These are phyloP conservation scores for Takashimella tepidaria DNA, from an alignment of 1,284 basidiomycete species.

Conservation along the genomic window DNA sequence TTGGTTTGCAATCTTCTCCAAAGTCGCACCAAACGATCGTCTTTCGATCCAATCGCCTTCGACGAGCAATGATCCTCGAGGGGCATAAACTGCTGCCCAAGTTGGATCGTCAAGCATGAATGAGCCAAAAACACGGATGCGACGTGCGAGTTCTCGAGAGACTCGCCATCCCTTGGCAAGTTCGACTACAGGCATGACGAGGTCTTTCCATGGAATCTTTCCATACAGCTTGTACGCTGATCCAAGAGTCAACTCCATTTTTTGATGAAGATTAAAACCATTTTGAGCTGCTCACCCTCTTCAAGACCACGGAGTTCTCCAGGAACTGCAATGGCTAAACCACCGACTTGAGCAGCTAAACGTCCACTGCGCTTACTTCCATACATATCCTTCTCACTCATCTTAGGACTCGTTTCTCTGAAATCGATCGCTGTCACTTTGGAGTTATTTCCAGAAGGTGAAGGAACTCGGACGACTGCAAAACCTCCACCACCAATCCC, in stretches of 20 bases:
- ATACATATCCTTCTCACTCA: conserved; percentile 72
- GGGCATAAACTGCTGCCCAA: conserved; percentile 76
- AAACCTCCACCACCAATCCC: conserved; percentile 89
- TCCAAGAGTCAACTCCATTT: background rate
- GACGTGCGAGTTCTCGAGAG: conserved; percentile 63
- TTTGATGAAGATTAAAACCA: too few relatives aligned
- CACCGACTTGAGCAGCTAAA: conserved; percentile 64
- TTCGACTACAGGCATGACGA: conserved; percentile 69
- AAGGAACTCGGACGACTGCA: conserved; percentile 76
- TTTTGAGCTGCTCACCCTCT: conserved; percentile 25
- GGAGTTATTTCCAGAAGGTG: conserved; percentile 28
- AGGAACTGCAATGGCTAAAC: conserved; percentile 74
- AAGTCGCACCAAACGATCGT: conserved; percentile 51
- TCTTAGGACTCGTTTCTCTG: conserved; percentile 74
- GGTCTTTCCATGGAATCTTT: conserved; percentile 64
- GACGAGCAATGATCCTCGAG: conserved; percentile 62
- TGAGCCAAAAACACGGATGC: conserved; percentile 57
- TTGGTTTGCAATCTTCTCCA: conserved; percentile 38
- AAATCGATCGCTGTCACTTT: conserved; percentile 77
- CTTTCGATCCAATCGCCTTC: conserved; percentile 70
- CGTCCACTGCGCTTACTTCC: conserved; percentile 62
- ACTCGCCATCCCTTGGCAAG: conserved; percentile 75
- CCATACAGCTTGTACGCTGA: conserved; percentile 44
- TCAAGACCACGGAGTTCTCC: conserved; percentile 78
- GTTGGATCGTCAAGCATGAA: conserved; percentile 71